These are phyloP conservation scores for Auricularia sp. DNA, from an alignment of 768 basidiomycete species.

Conservation along the genomic window DNA sequence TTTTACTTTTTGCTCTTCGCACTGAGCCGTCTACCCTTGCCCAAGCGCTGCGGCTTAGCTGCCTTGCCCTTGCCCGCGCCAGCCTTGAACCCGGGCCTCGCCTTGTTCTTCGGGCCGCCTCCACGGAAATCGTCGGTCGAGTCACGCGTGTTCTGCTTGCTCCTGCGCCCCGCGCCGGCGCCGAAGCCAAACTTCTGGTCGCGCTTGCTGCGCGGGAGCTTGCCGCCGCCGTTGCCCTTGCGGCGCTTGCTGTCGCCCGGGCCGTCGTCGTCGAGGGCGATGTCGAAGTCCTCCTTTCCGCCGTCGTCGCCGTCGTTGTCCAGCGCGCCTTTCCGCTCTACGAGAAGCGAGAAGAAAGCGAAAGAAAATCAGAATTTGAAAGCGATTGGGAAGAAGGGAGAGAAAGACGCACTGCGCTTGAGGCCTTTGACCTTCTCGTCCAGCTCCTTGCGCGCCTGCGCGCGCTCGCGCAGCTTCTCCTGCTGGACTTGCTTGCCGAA, in stretches of 20 bases:
- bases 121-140: constrained; percentile 66
- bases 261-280: constrained; percentile 85
- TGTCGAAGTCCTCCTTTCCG: constrained; percentile 55
- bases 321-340: constrained; percentile 79
- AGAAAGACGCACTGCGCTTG: constrained; percentile 66
- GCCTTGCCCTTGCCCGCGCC: constrained; percentile 19
- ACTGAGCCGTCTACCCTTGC: constrained; percentile 14
- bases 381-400: constrained; percentile 2
- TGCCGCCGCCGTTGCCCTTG: constrained; percentile 20
- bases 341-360: not conserved
- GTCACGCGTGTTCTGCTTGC: constrained; percentile 74
- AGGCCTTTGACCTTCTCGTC: constrained; percentile 76
- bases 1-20: constrained; percentile 3
- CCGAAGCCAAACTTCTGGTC: constrained; percentile 81
- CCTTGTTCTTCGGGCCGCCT: constrained; percentile 17
- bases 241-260: constrained; percentile 53
- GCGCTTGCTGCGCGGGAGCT: constrained; percentile 49
- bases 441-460: constrained; percentile 85
- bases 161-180: constrained; percentile 46
- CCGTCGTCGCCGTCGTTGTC: constrained; percentile 54
- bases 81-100: no score
- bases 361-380: not conserved
- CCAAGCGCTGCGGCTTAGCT: constrained; percentile 10
- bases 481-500: constrained; percentile 96
- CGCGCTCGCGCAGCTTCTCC: constrained; percentile 87